A percentile compares a stretch with the other conserved stretches of the same genome.
These are phyloP conservation scores for Xylaria flabelliformis DNA, from an alignment of 495 filamentous ascomycete species.

Conservation along the genomic window DNA sequence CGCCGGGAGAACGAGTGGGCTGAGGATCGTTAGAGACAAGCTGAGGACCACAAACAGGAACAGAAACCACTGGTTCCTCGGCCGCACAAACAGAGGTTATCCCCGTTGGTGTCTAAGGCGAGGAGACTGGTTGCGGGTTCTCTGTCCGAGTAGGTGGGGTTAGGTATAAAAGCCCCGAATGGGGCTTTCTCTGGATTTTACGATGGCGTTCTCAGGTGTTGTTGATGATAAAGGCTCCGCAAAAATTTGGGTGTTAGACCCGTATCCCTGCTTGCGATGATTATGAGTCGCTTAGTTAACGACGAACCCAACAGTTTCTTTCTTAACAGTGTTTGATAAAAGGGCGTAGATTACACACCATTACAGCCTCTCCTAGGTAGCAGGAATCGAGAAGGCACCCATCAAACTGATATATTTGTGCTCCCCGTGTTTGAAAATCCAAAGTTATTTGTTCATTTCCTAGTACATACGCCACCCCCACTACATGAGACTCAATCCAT, in stretches of 20 bases:
- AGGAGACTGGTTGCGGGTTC: neutral
- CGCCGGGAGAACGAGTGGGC: slow-evolving; percentile 86
- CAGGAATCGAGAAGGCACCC: neutral
- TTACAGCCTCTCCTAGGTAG: neutral
- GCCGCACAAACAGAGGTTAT: neutral
- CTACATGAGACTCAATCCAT: neutral
- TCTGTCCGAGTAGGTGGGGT: neutral
- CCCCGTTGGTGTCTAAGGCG: neutral
- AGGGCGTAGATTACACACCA: neutral
- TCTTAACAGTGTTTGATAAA: neutral
- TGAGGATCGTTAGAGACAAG: slow-evolving; percentile 63
- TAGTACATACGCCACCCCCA: neutral
- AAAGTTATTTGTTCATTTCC: neutral
- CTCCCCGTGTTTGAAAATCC: neutral
- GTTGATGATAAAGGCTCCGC: neutral
- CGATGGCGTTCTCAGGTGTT: neutral
- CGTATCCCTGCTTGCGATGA: neutral
- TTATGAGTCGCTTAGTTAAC: neutral
- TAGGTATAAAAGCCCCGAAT: neutral
- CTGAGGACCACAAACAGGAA: neutral
- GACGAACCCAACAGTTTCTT: neutral
- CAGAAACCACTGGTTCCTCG: neutral
- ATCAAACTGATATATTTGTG: neutral
- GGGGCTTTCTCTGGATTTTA: neutral
- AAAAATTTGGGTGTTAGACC: neutral